Evolutionary conservation across 139 green algal species (phyloP).

Genomic region (Mesotaenium endlicherianum): DNA sequence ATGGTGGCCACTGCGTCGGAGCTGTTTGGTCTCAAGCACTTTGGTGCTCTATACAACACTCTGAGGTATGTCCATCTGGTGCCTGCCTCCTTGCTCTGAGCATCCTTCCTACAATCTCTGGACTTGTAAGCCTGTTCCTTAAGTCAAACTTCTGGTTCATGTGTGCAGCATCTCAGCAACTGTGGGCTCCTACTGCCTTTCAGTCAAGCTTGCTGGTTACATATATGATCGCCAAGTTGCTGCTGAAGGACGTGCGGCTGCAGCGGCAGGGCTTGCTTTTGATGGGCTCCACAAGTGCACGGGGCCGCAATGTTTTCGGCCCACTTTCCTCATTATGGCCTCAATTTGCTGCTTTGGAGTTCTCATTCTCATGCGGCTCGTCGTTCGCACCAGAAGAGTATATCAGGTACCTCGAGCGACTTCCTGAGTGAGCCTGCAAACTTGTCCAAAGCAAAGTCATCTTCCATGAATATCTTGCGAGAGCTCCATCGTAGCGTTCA

Average conservation of each 20-base stretch:
- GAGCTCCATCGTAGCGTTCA: background rate
- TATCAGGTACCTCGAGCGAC: too few species aligned
- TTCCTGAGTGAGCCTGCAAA: too few species aligned
- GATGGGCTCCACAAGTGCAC: constrained; percentile 4
- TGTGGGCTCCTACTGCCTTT: constrained; percentile 41
- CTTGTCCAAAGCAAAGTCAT: background rate
- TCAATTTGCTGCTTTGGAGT: constrained; percentile 11
- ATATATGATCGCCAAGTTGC: constrained; percentile 35
- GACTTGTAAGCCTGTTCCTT: too few species aligned
- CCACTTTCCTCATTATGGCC: constrained; percentile 35
- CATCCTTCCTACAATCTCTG: background rate
- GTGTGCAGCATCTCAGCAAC: constrained; percentile 45
- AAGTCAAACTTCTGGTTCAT: too few species aligned
- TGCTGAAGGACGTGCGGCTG: background rate
- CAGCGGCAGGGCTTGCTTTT: background rate
- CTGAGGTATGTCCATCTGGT: constrained; percentile 4
- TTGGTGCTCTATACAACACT: constrained; percentile 51
- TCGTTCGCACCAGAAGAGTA: constrained; percentile 11
- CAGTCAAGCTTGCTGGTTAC: constrained; percentile 38
- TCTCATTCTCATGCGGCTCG: background rate
- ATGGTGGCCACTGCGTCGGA: constrained; percentile 68
- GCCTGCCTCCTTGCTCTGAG: background rate
- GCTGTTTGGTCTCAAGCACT: constrained; percentile 66
- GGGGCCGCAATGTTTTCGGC: constrained; percentile 31
- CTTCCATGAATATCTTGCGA: too few species aligned